Evolutionary conservation across 1,139 yeast genomes (phyloP), one percentile per base, ranked within the genome.

Genomic region (Hyphopichia buzzinii): DNA sequence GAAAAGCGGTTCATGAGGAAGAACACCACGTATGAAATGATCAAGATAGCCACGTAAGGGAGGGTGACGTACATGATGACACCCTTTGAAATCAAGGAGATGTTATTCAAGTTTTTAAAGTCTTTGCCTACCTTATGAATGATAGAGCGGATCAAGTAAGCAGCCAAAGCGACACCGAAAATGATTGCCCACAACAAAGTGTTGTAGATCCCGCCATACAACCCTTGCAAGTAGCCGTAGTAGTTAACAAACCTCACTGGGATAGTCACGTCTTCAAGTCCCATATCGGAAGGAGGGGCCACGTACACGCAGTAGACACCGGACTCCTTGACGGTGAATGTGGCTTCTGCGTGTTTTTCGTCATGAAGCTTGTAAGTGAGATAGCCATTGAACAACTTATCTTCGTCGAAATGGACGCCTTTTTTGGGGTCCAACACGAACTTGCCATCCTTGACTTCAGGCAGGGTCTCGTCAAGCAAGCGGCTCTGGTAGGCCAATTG

Each of bases 241-340:
- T 59, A 49, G 39, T 54, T 59, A 17, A 42, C 44, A 39, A 49
- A 49, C 11, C 39, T 39, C 8, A 65, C 46, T 1, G 62, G 55
- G 8, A 59, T 38, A 7, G 36, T 33, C 22, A 56, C 33, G 4
- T 35, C 26, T 4, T 35, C 16, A 3, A 54, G 30, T 1, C 31
- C 38, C 13, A 28, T 36, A 10, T 43, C 52, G 1, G 35, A 32
- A 3, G 60, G 56, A 5, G 59, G 57, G 3, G 64, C 66, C 32
- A 58, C 46, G 39, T 63, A 65, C 15, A 60, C 59, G 50, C 72
- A 66, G 40, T 65, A 66, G 13, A 54, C 39, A 1, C 72, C 72
- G 1, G 64, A 46, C 17, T 52, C 44, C 3, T 50, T 41, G 4
- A 59, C 55, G 1, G 41, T 31, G 31, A 54, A 52, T 1, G 26